These are phyloP conservation scores for Rhizophora mangle DNA, from an alignment of 345 rosid species.

Conservation along the genomic window DNA sequence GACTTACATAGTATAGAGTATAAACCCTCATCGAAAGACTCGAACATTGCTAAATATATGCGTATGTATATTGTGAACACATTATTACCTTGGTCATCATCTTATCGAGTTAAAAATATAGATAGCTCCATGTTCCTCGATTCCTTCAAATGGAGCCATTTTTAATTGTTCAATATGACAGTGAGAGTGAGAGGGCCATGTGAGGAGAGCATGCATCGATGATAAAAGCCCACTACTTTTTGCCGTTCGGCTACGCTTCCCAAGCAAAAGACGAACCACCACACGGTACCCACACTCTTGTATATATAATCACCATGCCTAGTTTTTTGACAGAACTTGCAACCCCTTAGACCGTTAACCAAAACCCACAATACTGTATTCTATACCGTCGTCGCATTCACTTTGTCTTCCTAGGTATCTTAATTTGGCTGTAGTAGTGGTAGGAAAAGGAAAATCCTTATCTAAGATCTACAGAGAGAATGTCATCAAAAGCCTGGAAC, in stretches of 20 bases:
- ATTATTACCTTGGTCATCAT: conserved; percentile 1
- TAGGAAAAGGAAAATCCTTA: too few species aligned
- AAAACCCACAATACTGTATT: conserved; percentile 5
- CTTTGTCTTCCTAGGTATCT: conserved; percentile 9
- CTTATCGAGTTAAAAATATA: not conserved
- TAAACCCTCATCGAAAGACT: conserved; percentile 6
- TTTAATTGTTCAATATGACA: not conserved
- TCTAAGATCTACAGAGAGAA: too few species aligned
- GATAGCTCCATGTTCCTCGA: conserved; percentile 11
- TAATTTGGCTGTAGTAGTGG: too few species aligned
- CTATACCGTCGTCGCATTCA: conserved; percentile 1
- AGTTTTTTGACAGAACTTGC: not conserved
- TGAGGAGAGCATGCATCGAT: conserved; percentile 24
- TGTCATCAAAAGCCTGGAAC: too few species aligned
- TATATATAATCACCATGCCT: not conserved
- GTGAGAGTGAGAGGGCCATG: conserved; percentile 10
- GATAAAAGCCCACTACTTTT: conserved; percentile 24
- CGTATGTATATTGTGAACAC: not conserved
- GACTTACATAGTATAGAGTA: not conserved
- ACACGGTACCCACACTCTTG: not conserved
- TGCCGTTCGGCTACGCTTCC: conserved; percentile 33
- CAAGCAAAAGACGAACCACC: conserved; percentile 22
- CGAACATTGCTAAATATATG: not conserved
- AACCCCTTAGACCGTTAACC: conserved; percentile 8
- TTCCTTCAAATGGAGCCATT: conserved; percentile 8